A percentile compares a stretch with the other conserved stretches of the same genome.
These are phyloP conservation scores for Tardiomyces depauwii DNA, from an alignment of 1,139 yeast species.

Conservation along the genomic window DNA sequence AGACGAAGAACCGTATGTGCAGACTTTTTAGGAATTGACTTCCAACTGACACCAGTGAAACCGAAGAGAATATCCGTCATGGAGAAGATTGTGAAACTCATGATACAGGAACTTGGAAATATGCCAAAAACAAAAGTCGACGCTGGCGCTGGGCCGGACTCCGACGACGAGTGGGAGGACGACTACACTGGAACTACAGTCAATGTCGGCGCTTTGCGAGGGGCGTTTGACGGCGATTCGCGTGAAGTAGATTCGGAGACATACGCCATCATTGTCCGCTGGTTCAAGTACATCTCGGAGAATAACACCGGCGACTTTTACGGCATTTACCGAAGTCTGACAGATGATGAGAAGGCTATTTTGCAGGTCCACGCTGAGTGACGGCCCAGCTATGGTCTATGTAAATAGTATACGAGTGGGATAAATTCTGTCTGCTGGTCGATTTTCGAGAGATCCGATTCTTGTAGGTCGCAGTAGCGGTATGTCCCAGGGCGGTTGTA, in stretches of 20 bases:
- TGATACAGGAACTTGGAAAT: slow-evolving; percentile 53
- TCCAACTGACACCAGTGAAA: slow-evolving; percentile 8
- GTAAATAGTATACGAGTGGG: too few relatives aligned
- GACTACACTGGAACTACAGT: slow-evolving; percentile 27
- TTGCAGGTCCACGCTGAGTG: neutral
- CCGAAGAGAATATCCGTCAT: neutral
- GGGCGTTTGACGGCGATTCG: slow-evolving; percentile 15
- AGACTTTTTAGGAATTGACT: slow-evolving; percentile 59
- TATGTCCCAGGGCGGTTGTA: too few relatives aligned
- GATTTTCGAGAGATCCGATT: too few relatives aligned
- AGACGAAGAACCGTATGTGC: slow-evolving; percentile 45
- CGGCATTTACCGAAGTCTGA: neutral
- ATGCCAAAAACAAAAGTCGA: slow-evolving; percentile 16
- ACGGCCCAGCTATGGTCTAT: neutral
- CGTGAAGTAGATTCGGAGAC: slow-evolving; percentile 16
- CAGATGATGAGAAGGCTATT: neutral
- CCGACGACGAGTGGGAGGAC: slow-evolving; percentile 57
- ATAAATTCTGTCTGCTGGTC: too few relatives aligned
- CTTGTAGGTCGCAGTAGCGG: too few relatives aligned
- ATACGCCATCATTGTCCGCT: slow-evolving; percentile 38
- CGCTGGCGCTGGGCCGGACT: slow-evolving; percentile 19
- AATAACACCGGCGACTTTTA: neutral
- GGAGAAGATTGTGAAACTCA: slow-evolving; percentile 55
- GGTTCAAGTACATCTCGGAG: slow-evolving; percentile 46
- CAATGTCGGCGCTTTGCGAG: slow-evolving; percentile 18